These are phyloP conservation scores for Toxoplasma gondii DNA, from an alignment of 169 alveolate genomes.

Conservation along the genomic window DNA sequence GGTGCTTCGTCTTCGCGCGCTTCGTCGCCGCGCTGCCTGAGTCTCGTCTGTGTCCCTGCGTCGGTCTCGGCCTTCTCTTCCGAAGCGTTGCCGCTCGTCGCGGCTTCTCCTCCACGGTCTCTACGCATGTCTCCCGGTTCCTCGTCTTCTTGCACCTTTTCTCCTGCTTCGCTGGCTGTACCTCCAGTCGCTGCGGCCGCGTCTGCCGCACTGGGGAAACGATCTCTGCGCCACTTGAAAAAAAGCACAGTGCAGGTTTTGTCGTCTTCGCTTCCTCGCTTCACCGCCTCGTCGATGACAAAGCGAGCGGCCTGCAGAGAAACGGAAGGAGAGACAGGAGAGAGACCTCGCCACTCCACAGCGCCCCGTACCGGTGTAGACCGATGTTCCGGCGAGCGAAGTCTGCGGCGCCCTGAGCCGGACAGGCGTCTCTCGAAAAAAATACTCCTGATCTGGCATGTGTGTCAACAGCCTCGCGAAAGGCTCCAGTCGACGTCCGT, in stretches of 20 bases:
- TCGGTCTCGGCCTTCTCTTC: background rate
- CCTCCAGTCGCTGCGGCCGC: background rate
- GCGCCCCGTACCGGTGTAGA: too few relatives aligned
- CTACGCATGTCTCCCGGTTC: background rate
- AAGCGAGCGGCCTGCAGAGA: constrained; percentile 56
- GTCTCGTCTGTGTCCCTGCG: too few relatives aligned
- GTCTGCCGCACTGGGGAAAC: background rate
- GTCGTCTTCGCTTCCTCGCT: constrained; percentile 60
- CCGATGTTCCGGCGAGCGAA: too few relatives aligned
- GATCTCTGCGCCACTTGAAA: constrained; percentile 56
- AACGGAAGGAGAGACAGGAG: background rate
- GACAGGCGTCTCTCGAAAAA: too few relatives aligned
- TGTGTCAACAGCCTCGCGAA: too few relatives aligned
- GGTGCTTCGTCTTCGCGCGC: background rate
- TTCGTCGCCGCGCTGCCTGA: background rate
- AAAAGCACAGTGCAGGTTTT: constrained; percentile 67
- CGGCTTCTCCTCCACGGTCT: background rate
- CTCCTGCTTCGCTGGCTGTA: background rate
- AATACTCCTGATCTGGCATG: too few relatives aligned
- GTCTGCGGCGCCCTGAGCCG: too few relatives aligned
- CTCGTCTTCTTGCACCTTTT: background rate
- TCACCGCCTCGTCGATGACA: constrained; percentile 62
- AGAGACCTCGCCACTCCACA: background rate
- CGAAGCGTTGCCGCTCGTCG: background rate
- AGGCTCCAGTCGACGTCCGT: too few relatives aligned